phyloP scores from a whole-genome alignment of 2,329 filamentous ascomycete genomes.

The Botrytis galanthina region DNA sequence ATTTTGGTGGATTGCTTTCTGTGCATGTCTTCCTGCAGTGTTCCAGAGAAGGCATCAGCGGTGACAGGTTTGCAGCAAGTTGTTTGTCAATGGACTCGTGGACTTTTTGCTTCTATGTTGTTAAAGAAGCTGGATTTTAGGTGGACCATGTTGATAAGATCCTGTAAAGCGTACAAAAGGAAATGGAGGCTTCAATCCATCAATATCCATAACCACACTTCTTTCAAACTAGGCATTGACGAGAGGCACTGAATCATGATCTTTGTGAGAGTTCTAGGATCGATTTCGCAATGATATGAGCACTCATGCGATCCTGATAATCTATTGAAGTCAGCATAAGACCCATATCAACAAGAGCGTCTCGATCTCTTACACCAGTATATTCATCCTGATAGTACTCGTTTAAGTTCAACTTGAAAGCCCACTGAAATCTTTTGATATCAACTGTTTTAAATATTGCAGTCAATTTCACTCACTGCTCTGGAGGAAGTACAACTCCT shows the following conservation, averaged over 20 bases:
- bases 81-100: background rate
- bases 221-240: rapidly evolving
- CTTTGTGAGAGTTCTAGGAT: background rate
- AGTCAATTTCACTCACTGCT: slow-evolving; percentile 38
- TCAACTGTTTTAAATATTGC: slow-evolving; percentile 31
- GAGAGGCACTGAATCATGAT: rapidly evolving
- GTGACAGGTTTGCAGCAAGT: background rate
- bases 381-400: rapidly evolving
- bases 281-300: background rate
- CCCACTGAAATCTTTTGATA: rapidly evolving
- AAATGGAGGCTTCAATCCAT: background rate
- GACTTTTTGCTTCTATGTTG: background rate
- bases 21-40: background rate
- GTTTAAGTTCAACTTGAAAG: background rate
- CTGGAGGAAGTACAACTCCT: slow-evolving; percentile 36
- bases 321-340: background rate
- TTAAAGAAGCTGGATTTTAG: background rate
- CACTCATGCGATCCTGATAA: background rate
- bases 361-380: background rate
- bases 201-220: background rate
- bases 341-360: rapidly evolving
- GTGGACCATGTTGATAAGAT: background rate
- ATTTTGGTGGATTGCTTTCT: rapidly evolving
- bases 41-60: rapidly evolving
- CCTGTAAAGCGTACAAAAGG: background rate